Base-by-base conservation (phyloP, 345 rosid species). In the Eucalyptus camaldulensis region DNA sequence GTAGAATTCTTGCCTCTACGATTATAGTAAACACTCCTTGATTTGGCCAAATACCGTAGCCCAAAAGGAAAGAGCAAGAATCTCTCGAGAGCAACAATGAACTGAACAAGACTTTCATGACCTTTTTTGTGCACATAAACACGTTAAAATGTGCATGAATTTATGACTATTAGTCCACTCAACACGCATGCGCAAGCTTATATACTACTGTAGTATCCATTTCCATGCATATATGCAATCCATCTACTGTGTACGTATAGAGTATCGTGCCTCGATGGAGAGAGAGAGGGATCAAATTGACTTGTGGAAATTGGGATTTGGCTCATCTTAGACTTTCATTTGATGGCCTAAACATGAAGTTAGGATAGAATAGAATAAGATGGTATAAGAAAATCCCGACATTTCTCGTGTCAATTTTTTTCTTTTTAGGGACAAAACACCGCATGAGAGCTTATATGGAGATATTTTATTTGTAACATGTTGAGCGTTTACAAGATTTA, bases 351-450 rank as follows among this genome's bases (percentile, higher is more conserved):
- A 33, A 67, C 33, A n/a, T 29, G 37, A 65, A 67, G 21, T 67
- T 8, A 24, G 2, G 10, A n/a, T n/a, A 15, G 10, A n/a, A 67
- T n/a, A n/a, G 10, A 3, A n/a, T 67, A 15, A 67, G 76, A 65
- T 65, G 37, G 37, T 4, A n/a, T n/a, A 29, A 65, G 72, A 65
- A n/a, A 65, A 12, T 14, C 5, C 2, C 0, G 0, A 13, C 19
- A n/a, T 65, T 31, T 67, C 6, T 67, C 3, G 16, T 4, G 40
- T 0, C 5, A 0, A 3, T 3, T 31, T 14, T n/a, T 67, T 67
- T 67, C 22, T 9, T 56, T 24, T 67, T 5, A 16, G 4, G 22
- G 80, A 19, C 22, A 31, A 31, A 67, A 67, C 12, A 14, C 80
- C 12, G 0, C 8, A 67, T 8, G 80, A 31, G 22, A 67, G 4